Evolutionary conservation across 1,284 basidiomycete genomes (phyloP), one percentile per base, ranked within the genome.

Genomic region (Chalciporus sp.): DNA sequence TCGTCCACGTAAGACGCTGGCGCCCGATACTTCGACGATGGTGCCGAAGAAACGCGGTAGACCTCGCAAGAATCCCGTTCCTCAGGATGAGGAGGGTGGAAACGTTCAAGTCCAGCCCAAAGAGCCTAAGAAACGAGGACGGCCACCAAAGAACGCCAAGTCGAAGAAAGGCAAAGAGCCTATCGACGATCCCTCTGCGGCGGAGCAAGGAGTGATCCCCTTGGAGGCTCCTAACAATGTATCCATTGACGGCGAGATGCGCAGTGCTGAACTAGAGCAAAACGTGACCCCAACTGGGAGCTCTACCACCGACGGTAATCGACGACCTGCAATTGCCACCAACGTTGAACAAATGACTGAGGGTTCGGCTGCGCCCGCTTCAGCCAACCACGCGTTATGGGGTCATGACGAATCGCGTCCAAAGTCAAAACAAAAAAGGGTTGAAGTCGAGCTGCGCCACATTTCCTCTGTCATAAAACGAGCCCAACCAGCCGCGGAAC

Each of bases 41-140:
- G 28, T 44, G 19, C 55, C 65, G 48, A 59, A 56, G 57, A 71
- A 71, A 53, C 67, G 65, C 7, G 75, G 72, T 28, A 63, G 75
- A 49, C 76, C 76, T 40, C 66, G 64, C 49, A 74, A 74, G 53
- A 33, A 62, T 14, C 53, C 51, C 11, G 16, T 46, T 20, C 7
- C 53, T 16, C 60, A 58, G 35, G 55, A 33, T 35, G 51, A 44
- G 14, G 35, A 33, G 37, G 42, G 35, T 40, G 35, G 35, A 37
- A 11, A 9, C 35, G 7, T 17, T 9, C 35, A 37, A 4, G 46
- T 16, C 35, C 39, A 53, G 46, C 43, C 47, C 19, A 37, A 51
- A 17, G 53, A 51, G 14, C 61, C 68, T 4, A 76, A 72, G 53
- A 74, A 72, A 49, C 74, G 73, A 17, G 74, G 73, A 17, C 69